Evolutionary conservation across 2,329 filamentous ascomycete species (phyloP).

Genomic region (Seiridium cupressi): DNA sequence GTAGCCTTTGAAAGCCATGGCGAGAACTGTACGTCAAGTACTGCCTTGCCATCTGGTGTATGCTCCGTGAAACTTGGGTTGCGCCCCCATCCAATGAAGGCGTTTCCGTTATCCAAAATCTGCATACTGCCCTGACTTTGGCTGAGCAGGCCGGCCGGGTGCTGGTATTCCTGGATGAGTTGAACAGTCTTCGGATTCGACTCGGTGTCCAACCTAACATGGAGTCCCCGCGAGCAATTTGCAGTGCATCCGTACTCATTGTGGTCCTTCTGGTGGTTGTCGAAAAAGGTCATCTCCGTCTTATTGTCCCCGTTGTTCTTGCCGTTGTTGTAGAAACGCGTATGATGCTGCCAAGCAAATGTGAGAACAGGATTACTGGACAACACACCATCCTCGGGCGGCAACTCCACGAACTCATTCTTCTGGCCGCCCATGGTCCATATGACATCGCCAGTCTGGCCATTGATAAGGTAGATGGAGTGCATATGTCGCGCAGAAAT

Average conservation of each 20-base stretch:
- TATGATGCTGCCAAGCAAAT: conserved; percentile 15
- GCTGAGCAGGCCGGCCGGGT: conserved; percentile 7
- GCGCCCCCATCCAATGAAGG: conserved; percentile 3
- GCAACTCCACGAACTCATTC: conserved; percentile 13
- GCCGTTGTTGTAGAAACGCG: conserved; percentile 8
- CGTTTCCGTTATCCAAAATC: conserved; percentile 1
- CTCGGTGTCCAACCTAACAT: conserved; percentile 8
- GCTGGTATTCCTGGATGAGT: conserved; percentile 11
- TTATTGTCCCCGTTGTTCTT: not conserved
- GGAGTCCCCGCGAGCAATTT: conserved; percentile 13
- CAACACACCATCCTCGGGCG: conserved; percentile 3
- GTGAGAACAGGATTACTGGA: conserved; percentile 9
- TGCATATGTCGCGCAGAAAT: conserved; percentile 12
- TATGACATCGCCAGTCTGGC: conserved; percentile 11
- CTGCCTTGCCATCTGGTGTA: not conserved
- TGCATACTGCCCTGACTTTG: conserved; percentile 6
- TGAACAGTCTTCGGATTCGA: conserved; percentile 8
- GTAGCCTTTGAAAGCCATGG: conserved; percentile 10
- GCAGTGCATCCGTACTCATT: conserved; percentile 5
- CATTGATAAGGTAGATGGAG: conserved; percentile 12
- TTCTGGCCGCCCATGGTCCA: conserved; percentile 13
- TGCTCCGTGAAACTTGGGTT: conserved; percentile 3
- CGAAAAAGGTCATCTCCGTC: conserved; percentile 13
- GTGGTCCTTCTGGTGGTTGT: conserved; percentile 11
- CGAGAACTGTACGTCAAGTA: conserved; percentile 12